Percentiles rank a stretch among this genome's conserved stretches.
Evolutionary conservation across 2,329 filamentous ascomycete genomes (phyloP).

Genomic region (Dothistroma septosporum): DNA sequence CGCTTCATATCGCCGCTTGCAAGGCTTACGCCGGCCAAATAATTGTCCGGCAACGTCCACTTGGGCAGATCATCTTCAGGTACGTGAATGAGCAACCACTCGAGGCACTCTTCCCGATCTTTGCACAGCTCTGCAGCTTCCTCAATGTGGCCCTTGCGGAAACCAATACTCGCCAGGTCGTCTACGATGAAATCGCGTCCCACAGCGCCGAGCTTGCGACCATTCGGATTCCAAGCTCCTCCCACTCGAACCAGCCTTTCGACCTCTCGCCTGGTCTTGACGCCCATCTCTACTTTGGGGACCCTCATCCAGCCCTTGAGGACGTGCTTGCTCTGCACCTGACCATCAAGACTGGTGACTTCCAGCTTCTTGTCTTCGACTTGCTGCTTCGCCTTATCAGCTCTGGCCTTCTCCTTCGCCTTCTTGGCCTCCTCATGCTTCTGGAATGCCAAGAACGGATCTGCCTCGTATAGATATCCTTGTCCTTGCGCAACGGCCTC

Average conservation of each 20-base stretch:
- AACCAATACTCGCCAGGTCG: constrained; percentile 74
- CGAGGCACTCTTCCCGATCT: constrained; percentile 84
- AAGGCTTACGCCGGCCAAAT: constrained; percentile 83
- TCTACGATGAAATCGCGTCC: constrained; percentile 61
- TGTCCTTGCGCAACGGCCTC: constrained; percentile 72
- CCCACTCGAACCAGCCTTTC: constrained; percentile 74
- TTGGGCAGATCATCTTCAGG: constrained; percentile 92
- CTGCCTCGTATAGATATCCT: constrained; percentile 90
- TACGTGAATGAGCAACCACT: constrained; percentile 95
- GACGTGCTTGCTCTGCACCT: constrained; percentile 36
- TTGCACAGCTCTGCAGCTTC: constrained; percentile 86
- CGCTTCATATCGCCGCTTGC: constrained; percentile 75
- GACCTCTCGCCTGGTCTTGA: constrained; percentile 70
- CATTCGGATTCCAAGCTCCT: constrained; percentile 82
- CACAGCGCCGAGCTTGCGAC: constrained; percentile 57
- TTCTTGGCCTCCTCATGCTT: constrained; percentile 76
- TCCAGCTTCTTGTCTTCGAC: constrained; percentile 59
- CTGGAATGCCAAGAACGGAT: constrained; percentile 78
- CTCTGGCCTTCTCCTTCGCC: constrained; percentile 72
- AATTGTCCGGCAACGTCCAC: constrained; percentile 89
- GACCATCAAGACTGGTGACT: constrained; percentile 35
- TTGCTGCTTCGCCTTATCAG: constrained; percentile 58
- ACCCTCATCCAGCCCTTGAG: constrained; percentile 72
- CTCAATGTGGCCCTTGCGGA: constrained; percentile 81
- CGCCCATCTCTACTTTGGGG: constrained; percentile 90